Evolutionary conservation across 176 grass and related monocot species (phyloP), one percentile per base, ranked within the genome.

Genomic region (Oryza australiensis): DNA sequence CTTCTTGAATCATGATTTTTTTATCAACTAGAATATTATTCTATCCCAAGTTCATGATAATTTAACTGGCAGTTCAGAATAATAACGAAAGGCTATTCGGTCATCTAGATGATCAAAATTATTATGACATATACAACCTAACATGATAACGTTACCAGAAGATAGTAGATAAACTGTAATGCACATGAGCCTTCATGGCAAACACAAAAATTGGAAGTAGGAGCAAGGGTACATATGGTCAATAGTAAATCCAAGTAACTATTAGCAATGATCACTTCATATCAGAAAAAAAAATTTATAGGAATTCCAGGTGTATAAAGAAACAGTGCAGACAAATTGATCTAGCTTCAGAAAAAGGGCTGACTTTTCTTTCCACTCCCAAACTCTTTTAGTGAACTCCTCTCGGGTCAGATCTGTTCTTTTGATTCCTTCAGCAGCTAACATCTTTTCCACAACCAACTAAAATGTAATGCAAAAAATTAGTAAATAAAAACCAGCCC

Each of bases 291-390:
- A 9, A 46, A n/a, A n/a, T n/a, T n/a, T 3, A 32, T 15, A 16
- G 24, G 42, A 72, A 35, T 55, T 64, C 9, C 78, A 11, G 30
- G 64, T 80, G 43, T 26, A 67, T 32, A 86, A 66, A 80, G 34
- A 46, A 46, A 45, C 15, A 78, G 26, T 42, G 53, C 22, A 62
- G 62, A 49, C 5, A 85, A 72, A 89, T 53, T 85, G 20, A 40
- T 70, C 24, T 51, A 51, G 49, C 80, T 64, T 75, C 74, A 46
- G 37, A 84, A 53, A 90, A 60, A 38, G 26, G 87, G 6, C 83
- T 87, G n/a, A 98, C 95, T 91, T 98, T 66, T 95, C 90, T 88
- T 98, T 98, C 95, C 95, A 98, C 65, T 93, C 95, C 95, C 95
- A 98, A 76, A 98, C 95, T 86, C 85, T 98, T 90, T 88, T 86